phyloP scores from a whole-genome alignment of 805 yeast genomes.

The Cyberlindnera xylosilytica region DNA sequence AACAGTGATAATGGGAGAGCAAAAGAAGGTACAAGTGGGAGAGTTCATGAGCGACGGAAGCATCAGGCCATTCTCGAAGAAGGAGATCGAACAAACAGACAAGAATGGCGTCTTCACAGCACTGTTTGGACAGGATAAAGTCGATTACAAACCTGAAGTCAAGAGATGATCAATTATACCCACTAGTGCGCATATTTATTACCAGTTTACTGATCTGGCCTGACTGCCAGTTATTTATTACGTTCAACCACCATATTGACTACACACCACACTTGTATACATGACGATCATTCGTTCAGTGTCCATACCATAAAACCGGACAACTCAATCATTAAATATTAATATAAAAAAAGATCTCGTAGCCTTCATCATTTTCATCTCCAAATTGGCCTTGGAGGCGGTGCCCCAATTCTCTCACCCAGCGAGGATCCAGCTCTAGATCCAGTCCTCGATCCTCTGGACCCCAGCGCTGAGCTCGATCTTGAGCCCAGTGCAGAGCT shows the following conservation, averaged over 20 bases:
- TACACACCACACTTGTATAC: no score
- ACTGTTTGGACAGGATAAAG: constrained; percentile 25
- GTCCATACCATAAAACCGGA: no score
- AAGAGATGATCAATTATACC: constrained; percentile 5
- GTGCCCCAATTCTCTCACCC: constrained; percentile 12
- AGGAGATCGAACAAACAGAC: constrained; percentile 23
- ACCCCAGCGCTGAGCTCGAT: no score
- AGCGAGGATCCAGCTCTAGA: constrained; percentile 9
- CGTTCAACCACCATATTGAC: no score
- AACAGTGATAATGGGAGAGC: constrained; percentile 21
- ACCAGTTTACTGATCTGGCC: no score
- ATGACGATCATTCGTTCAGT: no score
- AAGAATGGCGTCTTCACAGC: constrained; percentile 19
- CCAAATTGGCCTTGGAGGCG: constrained; percentile 17
- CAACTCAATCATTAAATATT: no score
- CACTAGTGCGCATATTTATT: no score
- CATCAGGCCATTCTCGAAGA: constrained; percentile 19
- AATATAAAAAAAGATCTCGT: neutral
- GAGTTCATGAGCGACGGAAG: constrained; percentile 26
- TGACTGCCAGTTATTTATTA: no score
- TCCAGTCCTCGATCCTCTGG: neutral
- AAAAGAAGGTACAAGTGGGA: constrained; percentile 24
- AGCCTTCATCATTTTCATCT: constrained; percentile 3
- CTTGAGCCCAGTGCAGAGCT: no score
- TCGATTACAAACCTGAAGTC: constrained; percentile 19